phyloP scores from a whole-genome alignment of 2,329 filamentous ascomycete species.

The Alternaria triticimaculans region DNA sequence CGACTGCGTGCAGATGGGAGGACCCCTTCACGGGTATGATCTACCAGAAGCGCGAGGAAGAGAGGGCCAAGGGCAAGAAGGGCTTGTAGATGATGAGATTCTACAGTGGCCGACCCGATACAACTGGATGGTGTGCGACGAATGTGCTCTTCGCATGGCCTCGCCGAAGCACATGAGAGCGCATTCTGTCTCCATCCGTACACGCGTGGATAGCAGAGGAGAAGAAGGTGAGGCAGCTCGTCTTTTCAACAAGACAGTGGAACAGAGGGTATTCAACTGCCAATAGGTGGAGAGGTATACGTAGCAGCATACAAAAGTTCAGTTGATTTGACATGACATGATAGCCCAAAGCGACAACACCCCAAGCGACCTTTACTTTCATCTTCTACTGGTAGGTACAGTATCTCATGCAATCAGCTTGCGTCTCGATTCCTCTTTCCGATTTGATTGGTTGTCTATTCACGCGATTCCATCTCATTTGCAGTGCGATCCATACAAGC shows the following conservation, averaged over 20 bases:
- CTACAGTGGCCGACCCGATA: background rate
- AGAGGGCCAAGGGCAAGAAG: slow-evolving; percentile 52
- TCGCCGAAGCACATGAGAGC: background rate
- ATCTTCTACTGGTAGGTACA: slow-evolving; percentile 1
- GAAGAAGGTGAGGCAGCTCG: slow-evolving; percentile 3
- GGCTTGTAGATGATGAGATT: slow-evolving; percentile 14
- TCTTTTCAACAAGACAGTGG: slow-evolving; percentile 15
- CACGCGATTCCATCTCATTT: background rate
- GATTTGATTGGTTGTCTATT: background rate
- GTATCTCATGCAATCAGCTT: background rate
- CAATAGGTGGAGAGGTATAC: slow-evolving; percentile 5
- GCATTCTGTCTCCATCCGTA: background rate
- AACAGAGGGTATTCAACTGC: slow-evolving; percentile 18
- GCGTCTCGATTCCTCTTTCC: background rate
- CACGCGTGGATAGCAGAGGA: background rate
- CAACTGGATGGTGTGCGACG: background rate
- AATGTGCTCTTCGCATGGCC: background rate
- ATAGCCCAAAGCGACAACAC: slow-evolving; percentile 26
- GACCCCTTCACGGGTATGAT: slow-evolving; percentile 95
- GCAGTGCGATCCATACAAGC: background rate
- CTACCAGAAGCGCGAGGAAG: slow-evolving; percentile 80
- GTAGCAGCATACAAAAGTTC: slow-evolving; percentile 15
- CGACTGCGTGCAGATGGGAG: slow-evolving; percentile 82
- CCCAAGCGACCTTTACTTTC: slow-evolving; percentile 11
- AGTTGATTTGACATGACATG: slow-evolving; percentile 15